Evolutionary conservation across 2,329 filamentous ascomycete genomes (phyloP), one percentile per base, ranked within the genome.

Genomic region (Diplodia seriata): DNA sequence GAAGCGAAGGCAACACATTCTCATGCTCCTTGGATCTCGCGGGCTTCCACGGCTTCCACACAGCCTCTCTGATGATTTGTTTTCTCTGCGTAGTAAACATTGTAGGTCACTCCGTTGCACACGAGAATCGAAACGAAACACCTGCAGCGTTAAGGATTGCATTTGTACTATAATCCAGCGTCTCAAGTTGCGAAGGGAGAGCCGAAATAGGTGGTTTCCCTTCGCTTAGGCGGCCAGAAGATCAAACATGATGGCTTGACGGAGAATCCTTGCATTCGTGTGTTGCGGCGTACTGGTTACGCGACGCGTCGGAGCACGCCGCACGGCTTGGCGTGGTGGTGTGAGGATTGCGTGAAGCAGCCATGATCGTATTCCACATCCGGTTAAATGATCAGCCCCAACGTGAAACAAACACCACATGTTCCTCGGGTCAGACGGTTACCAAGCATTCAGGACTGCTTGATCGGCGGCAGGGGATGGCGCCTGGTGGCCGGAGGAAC

Each of bases 301-400:
- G 56, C 56, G 56, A 61, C 40, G 56, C 20, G 20, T 61, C 56
- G 38, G 56, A 61, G 38, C 38, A 61, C 38, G 40, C 56, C 56
- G 56, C 26, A 14, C 26, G 2, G 9, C 40, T 49, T 61, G 56
- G 40, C 56, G 40, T 61, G 56, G 56, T 61, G 56, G 56, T 61
- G 56, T 61, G 56, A 61, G 56, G 40, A 61, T 61, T 49, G 56
- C 26, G 40, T 61, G 56, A 61, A 61, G 56, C 18, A 61, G 56
- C 56, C 56, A 49, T 61, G 40, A 61, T 43, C 56, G 26, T 29
- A n/a, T 61, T 26, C 56, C 56, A 8, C 15, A 36, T 61, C 29
- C 23, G 56, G 40, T 31, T 61, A 61, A 33, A 49, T 36, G 40
- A 61, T 49, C 56, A 61, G 40, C 56, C 51, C 51, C 18, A 31